Conservation (phyloP, 2,329 filamentous ascomycete species). For the Rhinocladiella similis region DNA sequence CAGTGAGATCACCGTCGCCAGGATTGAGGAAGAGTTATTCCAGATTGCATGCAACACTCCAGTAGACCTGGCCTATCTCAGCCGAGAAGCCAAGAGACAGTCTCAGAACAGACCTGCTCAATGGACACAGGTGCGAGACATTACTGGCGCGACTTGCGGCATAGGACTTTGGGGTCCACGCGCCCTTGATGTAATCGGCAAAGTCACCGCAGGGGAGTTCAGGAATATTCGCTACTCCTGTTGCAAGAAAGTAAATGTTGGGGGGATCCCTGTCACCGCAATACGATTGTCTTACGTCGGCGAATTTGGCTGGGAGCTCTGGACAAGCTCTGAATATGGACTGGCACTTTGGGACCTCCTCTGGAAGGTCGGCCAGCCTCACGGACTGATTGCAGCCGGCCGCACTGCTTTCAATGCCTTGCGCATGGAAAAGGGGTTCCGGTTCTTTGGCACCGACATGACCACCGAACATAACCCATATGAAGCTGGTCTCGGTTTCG, state of each 20-base stretch:
- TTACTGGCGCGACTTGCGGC: slow-evolving; percentile 61
- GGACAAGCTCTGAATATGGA: slow-evolving; percentile 60
- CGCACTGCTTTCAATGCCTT: slow-evolving; percentile 59
- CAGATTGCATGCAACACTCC: slow-evolving; percentile 60
- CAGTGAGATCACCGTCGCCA: slow-evolving; percentile 59
- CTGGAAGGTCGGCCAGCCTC: slow-evolving; percentile 54
- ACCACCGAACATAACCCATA: slow-evolving; percentile 62
- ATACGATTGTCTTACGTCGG: slow-evolving; percentile 62
- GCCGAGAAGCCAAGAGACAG: slow-evolving; percentile 54
- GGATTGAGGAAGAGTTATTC: slow-evolving; percentile 47
- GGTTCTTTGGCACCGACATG: slow-evolving; percentile 59
- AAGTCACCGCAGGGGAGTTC: slow-evolving; percentile 32
- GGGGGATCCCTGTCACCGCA: slow-evolving; percentile 57
- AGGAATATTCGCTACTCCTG: slow-evolving; percentile 51
- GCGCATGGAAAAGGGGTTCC: slow-evolving; percentile 61
- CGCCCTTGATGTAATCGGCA: slow-evolving; percentile 52
- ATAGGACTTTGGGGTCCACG: slow-evolving; percentile 64
- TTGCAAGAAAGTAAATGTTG: slow-evolving; percentile 51
- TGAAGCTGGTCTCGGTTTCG: slow-evolving; percentile 57
- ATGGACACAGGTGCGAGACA: slow-evolving; percentile 56
- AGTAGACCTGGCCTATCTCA: slow-evolving; percentile 56
- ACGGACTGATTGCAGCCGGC: slow-evolving; percentile 61
- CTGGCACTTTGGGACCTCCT: slow-evolving; percentile 60
- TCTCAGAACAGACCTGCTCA: slow-evolving; percentile 40
- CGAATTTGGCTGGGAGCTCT: slow-evolving; percentile 64